A percentile compares a stretch with the other conserved stretches of the same genome.
These are phyloP conservation scores for Tricholoma bakamatsutake DNA, from an alignment of 768 basidiomycete genomes.

Conservation along the genomic window DNA sequence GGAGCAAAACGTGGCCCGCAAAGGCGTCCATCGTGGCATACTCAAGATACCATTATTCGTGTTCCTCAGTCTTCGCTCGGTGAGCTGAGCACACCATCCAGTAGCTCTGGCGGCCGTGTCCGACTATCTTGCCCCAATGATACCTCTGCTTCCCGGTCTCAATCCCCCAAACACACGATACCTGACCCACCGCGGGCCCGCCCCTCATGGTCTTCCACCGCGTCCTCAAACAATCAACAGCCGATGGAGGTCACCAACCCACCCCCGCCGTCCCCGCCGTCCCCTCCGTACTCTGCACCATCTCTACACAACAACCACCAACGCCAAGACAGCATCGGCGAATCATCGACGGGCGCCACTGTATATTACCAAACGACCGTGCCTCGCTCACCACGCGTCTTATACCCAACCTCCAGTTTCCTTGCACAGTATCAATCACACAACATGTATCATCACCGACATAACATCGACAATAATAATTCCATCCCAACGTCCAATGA, in stretches of 20 bases:
- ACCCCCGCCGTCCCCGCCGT: slow-evolving; percentile 45
- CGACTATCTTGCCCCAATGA: slow-evolving; percentile 9
- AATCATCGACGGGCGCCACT: slow-evolving; percentile 36
- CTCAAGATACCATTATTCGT: slow-evolving; percentile 23
- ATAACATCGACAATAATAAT: slow-evolving; percentile 14
- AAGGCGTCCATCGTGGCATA: slow-evolving; percentile 47
- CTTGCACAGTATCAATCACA: slow-evolving; percentile 35
- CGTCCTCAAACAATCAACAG: slow-evolving; percentile 24
- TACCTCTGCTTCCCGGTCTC: slow-evolving; percentile 22
- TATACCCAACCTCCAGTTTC: slow-evolving; percentile 42
- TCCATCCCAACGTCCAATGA: slow-evolving; percentile 27
- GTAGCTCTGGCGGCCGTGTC: neutral
- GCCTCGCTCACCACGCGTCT: slow-evolving; percentile 39
- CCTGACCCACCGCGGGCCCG: slow-evolving; percentile 37
- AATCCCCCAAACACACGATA: slow-evolving; percentile 36
- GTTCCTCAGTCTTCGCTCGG: slow-evolving; percentile 16
- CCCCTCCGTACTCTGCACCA: slow-evolving; percentile 35
- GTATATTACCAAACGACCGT: slow-evolving; percentile 64
- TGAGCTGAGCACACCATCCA: neutral
- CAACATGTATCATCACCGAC: slow-evolving; percentile 11
- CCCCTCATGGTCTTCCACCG: slow-evolving; percentile 30
- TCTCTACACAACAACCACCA: neutral
- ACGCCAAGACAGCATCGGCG: slow-evolving; percentile 21
- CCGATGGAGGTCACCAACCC: slow-evolving; percentile 32
- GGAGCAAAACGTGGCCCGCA: slow-evolving; percentile 11